Evolutionary conservation across 208 protist species (phyloP).

Genomic region (Leishmania tropica): DNA sequence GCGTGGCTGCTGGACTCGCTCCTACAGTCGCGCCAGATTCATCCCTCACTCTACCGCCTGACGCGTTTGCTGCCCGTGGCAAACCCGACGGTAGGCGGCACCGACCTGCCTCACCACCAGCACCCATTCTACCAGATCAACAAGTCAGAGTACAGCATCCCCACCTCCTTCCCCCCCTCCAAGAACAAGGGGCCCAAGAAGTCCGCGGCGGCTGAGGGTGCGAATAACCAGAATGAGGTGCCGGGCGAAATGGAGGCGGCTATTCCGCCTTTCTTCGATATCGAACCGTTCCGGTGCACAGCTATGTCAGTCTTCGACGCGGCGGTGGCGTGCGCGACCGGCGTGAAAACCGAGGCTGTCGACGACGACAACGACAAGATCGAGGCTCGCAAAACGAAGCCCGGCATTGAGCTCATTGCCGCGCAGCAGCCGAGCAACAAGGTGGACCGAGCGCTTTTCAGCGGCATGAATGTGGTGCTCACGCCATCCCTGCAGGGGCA

Average conservation of each 20-base stretch:
- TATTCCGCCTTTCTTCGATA: constrained; percentile 74
- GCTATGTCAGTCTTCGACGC: constrained; percentile 72
- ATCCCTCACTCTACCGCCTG: constrained; percentile 71
- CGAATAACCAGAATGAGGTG: constrained; percentile 29
- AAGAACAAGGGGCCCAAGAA: constrained; percentile 23
- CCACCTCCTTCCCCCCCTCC: constrained; percentile 61
- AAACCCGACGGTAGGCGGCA: constrained; percentile 61
- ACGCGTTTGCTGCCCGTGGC: constrained; percentile 75
- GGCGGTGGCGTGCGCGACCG: constrained; percentile 39
- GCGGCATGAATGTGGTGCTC: constrained; percentile 63
- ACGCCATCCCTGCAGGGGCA: constrained; percentile 58
- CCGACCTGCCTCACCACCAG: constrained; percentile 79
- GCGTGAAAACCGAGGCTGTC: constrained; percentile 23
- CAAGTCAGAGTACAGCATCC: constrained; percentile 75
- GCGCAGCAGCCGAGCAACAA: constrained; percentile 66
- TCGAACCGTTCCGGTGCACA: constrained; percentile 58
- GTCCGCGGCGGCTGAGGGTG: constrained; percentile 10
- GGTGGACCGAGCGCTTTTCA: constrained; percentile 79
- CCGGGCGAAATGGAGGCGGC: constrained; percentile 21
- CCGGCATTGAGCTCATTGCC: constrained; percentile 64
- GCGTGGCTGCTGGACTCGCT: constrained; percentile 90
- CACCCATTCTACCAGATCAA: constrained; percentile 90
- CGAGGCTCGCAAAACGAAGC: constrained; percentile 38
- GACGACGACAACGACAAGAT: constrained; percentile 59
- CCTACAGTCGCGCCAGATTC: constrained; percentile 88